A percentile compares a stretch with the other conserved stretches of the same genome.
Conservation (phyloP, 75 land plant genomes). For the Pinus taeda region DNA sequence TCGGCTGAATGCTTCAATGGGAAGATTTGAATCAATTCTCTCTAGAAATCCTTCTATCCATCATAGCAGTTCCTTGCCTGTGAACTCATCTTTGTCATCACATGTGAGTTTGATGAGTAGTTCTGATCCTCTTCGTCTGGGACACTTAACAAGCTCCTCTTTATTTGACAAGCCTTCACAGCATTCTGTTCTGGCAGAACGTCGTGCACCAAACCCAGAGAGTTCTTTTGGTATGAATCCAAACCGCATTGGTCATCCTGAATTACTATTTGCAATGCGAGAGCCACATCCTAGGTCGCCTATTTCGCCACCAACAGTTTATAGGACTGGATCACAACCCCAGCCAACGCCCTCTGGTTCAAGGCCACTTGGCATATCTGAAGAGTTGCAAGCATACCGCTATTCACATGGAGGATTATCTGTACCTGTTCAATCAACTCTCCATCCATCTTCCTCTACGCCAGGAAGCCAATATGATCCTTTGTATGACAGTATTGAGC, state of each 20-base stretch:
- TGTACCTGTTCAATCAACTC: conserved; percentile 41
- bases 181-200: neutral
- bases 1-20: neutral
- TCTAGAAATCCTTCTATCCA: conserved; percentile 6
- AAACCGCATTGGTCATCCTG: neutral
- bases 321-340: conserved; percentile 2
- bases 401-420: conserved; percentile 35
- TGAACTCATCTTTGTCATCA: neutral
- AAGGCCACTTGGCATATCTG: too few relatives aligned
- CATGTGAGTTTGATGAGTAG: neutral
- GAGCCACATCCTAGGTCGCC: neutral
- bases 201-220: neutral
- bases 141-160: neutral
- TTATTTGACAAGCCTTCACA: neutral
- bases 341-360: neutral
- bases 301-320: neutral
- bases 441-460: conserved; percentile 11
- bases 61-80: neutral
- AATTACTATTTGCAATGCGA: neutral
- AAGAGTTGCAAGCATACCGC: too few relatives aligned
- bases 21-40: conserved; percentile 2
- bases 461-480: conserved; percentile 39
- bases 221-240: neutral
- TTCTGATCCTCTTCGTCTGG: conserved; percentile 5
- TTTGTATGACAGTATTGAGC: conserved; percentile 39